A percentile compares a stretch with the other conserved stretches of the same genome.
These are phyloP conservation scores for Psilocybe subaeruginosa DNA, from an alignment of 768 basidiomycete genomes.

Conservation along the genomic window DNA sequence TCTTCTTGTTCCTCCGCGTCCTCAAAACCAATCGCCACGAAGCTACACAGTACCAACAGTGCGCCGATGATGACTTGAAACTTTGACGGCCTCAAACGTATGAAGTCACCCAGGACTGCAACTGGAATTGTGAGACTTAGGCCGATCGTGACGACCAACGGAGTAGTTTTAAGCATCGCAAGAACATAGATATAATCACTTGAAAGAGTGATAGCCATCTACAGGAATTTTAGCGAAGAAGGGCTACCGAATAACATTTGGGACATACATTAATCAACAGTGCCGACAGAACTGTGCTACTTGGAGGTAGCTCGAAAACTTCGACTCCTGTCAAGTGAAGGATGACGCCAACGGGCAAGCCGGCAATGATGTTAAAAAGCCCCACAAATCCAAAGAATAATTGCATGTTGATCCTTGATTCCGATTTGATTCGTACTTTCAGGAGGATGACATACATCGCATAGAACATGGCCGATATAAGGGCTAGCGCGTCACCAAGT, in stretches of 20 bases:
- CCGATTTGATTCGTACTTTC: constrained; percentile 82
- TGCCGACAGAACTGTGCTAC: constrained; percentile 38
- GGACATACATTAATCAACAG: constrained; percentile 42
- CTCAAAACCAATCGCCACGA: constrained; percentile 47
- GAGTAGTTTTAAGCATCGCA: constrained; percentile 97
- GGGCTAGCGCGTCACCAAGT: constrained; percentile 81
- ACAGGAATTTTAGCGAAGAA: neutral
- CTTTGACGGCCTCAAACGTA: constrained; percentile 42
- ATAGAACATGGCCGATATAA: constrained; percentile 88
- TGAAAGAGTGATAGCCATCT: constrained; percentile 85
- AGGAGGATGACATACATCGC: constrained; percentile 87
- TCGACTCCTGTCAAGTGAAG: constrained; percentile 79
- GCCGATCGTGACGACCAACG: constrained; percentile 90
- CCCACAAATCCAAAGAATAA: constrained; percentile 96
- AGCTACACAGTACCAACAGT: constrained; percentile 72
- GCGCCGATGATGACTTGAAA: constrained; percentile 75
- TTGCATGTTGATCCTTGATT: constrained; percentile 90
- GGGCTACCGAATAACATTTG: neutral
- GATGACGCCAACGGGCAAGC: constrained; percentile 78
- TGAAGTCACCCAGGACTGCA: constrained; percentile 79
- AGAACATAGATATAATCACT: constrained; percentile 88
- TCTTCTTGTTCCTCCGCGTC: constrained; percentile 24
- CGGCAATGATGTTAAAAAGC: constrained; percentile 75
- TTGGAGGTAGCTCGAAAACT: constrained; percentile 69
- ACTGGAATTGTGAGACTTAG: constrained; percentile 93